Base-by-base conservation (phyloP, 148 eudicot species). In the Vaccinium corymbosum region DNA sequence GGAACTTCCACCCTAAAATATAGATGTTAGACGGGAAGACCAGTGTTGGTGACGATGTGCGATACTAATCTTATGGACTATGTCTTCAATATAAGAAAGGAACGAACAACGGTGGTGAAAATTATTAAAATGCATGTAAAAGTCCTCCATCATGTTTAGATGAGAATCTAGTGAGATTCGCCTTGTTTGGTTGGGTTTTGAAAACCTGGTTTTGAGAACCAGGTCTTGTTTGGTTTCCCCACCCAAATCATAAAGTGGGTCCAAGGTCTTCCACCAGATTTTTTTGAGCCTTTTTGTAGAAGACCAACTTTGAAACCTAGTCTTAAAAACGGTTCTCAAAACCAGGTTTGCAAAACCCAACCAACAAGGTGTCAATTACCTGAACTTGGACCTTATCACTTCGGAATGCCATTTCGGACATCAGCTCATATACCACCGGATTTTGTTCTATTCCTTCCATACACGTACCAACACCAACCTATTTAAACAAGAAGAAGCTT, bases 371-470 rank as follows among this genome's bases (percentile, higher is more conserved):
- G 27, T 0, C 27, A 27, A 27, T 86, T 90, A 94, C 96, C 96
- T 89, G 83, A 80, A 92, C 89, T 83, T 91, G 90, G 68, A 97
- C 92, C 61, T 88, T 87, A 59, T 92, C 88, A 74, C 90, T 90
- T 84, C 93, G 95, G 92, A 92, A 97, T 80, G 99, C 98, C 99
- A 97, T 97, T 89, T 97, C 99, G 80, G 99, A 90, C 99, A 97
- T 97, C 80, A 93, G 93, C 88, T 97, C 99, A 86, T 93, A 97
- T 62, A 93, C 98, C 87, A 97, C 98, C 78, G 99, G 99, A 90
- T 97, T 97, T 17, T 97, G 99, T 88, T 97, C 98, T 86, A 93
- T 97, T 90, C 99, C 99, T 93, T 97, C 99, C 99, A 97, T 97
- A 87, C 99, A 94, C 94, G 89, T 94, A 83, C 99, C 99, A 87